Evolutionary conservation across 495 filamentous ascomycete genomes (phyloP).

Genomic region (Parathielavia hyrcaniae): DNA sequence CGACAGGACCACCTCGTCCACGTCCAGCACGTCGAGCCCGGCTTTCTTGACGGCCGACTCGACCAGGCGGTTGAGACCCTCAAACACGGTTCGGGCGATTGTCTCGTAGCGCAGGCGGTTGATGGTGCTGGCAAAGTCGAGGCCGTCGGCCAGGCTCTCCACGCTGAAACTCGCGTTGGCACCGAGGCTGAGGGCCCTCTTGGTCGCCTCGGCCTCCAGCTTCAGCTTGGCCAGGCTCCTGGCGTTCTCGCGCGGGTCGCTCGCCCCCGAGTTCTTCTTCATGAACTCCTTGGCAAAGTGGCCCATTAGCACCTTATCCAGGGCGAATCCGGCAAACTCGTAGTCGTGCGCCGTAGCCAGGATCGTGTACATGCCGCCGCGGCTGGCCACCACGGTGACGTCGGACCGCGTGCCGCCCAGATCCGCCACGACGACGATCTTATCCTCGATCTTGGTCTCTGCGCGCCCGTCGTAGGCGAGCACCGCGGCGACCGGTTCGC

Average conservation of each 20-base stretch:
- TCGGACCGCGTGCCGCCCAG: slow-evolving; percentile 90
- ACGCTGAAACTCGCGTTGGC: slow-evolving; percentile 84
- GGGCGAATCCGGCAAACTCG: slow-evolving; percentile 69
- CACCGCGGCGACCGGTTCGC: slow-evolving; percentile 85
- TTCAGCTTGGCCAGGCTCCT: slow-evolving; percentile 85
- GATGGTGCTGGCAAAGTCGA: slow-evolving; percentile 85
- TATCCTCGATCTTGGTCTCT: slow-evolving; percentile 68
- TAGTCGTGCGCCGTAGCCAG: slow-evolving; percentile 93
- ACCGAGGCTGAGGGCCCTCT: slow-evolving; percentile 82
- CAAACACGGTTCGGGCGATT: slow-evolving; percentile 75
- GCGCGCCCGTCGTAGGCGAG: slow-evolving; percentile 88
- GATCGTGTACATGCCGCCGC: slow-evolving; percentile 94
- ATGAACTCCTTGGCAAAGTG: slow-evolving; percentile 98
- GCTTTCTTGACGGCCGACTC: slow-evolving; percentile 86
- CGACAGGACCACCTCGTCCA: slow-evolving; percentile 90
- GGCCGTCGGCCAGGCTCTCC: slow-evolving; percentile 76
- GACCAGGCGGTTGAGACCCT: slow-evolving; percentile 77
- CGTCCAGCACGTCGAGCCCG: slow-evolving; percentile 81
- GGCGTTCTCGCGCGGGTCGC: slow-evolving; percentile 74
- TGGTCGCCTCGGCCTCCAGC: slow-evolving; percentile 81
- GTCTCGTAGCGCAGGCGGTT: slow-evolving; percentile 92
- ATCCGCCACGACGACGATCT: slow-evolving; percentile 86
- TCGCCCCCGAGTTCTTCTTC: slow-evolving; percentile 72
- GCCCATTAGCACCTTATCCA: slow-evolving; percentile 88
- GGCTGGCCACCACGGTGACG: slow-evolving; percentile 78